phyloP scores from a whole-genome alignment of 192 early-diverging fungal genomes.

The Allomyces macrogynus region DNA sequence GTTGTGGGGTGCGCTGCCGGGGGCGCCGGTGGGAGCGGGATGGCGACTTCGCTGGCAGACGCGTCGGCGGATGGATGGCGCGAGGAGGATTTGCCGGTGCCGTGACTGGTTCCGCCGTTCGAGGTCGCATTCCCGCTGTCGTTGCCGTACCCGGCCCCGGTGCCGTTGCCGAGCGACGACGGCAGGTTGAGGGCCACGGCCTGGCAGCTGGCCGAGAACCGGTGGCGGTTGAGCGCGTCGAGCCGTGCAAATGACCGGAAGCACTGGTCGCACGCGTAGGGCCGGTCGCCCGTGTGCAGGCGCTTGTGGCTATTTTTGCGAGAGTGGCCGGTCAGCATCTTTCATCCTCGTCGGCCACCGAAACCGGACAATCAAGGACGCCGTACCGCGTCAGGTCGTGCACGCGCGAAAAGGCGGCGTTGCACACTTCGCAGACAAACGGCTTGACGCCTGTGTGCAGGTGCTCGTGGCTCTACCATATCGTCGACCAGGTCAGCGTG shows the following conservation, averaged over 20 bases:
- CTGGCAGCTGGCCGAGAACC: background rate
- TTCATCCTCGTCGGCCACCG: background rate
- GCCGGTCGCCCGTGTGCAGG: slow-evolving; percentile 55
- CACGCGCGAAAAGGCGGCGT: slow-evolving; percentile 59
- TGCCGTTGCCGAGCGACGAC: background rate
- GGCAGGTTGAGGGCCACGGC: background rate
- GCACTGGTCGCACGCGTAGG: slow-evolving; percentile 50
- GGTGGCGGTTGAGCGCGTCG: slow-evolving; percentile 55
- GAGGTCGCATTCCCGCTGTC: no score
- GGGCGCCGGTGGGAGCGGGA: no score
- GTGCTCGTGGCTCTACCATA: slow-evolving; percentile 20
- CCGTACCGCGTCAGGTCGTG: slow-evolving; percentile 65
- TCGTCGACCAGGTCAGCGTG: no score
- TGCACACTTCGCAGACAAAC: slow-evolving; percentile 46
- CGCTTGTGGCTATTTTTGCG: slow-evolving; percentile 29
- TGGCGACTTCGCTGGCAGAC: no score
- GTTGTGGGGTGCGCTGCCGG: no score
- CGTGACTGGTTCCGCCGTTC: no score
- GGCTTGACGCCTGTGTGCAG: slow-evolving; percentile 43
- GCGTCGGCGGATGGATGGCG: no score
- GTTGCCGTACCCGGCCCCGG: no score
- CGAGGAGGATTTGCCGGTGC: no score
- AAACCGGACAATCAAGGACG: background rate
- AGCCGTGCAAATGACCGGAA: slow-evolving; percentile 61
- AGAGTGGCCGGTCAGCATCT: background rate